Percentiles rank a stretch among this genome's conserved stretches.
Conservation (phyloP, 1,284 basidiomycete genomes). For the Tilletia indica region DNA sequence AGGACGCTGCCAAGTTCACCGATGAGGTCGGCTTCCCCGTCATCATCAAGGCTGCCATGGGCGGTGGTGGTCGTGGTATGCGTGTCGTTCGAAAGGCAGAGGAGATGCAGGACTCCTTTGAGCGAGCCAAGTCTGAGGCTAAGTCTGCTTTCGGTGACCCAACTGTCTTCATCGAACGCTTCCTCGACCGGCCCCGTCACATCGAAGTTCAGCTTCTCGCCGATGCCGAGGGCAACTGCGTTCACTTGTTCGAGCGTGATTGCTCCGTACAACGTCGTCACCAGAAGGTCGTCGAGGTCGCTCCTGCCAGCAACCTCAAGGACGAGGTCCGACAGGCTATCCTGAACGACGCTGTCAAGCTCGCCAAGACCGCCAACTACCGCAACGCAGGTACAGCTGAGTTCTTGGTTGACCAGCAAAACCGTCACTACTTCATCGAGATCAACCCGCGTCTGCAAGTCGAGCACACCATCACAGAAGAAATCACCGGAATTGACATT, state of each 20-base stretch:
- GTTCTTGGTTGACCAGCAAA: constrained; percentile 85
- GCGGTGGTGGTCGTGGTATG: constrained; percentile 97
- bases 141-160: constrained; percentile 96
- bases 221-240: constrained; percentile 84
- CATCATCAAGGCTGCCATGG: constrained; percentile 95
- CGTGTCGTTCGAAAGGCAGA: constrained; percentile 90
- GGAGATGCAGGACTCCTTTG: constrained; percentile 84
- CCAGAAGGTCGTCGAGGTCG: constrained; percentile 98
- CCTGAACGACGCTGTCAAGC: constrained; percentile 84
- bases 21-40: constrained; percentile 93
- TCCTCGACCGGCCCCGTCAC: constrained; percentile 91
- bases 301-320: constrained; percentile 88
- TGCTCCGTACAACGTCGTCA: constrained; percentile 97
- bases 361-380: constrained; percentile 87
- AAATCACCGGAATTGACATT: constrained; percentile 97
- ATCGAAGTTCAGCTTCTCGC: constrained; percentile 96
- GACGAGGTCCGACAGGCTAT: constrained; percentile 88
- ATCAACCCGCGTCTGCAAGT: constrained; percentile 58
- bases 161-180: constrained; percentile 92
- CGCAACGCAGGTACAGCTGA: constrained; percentile 96
- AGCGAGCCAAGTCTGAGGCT: constrained; percentile 91
- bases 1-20: constrained; percentile 82
- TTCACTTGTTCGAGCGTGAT: constrained; percentile 96
- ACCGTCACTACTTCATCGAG: constrained; percentile 97
- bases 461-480: constrained; percentile 75